Evolutionary conservation across 2,329 filamentous ascomycete genomes (phyloP), one percentile per base, ranked within the genome.

Genomic region (Fusarium armeniacum): DNA sequence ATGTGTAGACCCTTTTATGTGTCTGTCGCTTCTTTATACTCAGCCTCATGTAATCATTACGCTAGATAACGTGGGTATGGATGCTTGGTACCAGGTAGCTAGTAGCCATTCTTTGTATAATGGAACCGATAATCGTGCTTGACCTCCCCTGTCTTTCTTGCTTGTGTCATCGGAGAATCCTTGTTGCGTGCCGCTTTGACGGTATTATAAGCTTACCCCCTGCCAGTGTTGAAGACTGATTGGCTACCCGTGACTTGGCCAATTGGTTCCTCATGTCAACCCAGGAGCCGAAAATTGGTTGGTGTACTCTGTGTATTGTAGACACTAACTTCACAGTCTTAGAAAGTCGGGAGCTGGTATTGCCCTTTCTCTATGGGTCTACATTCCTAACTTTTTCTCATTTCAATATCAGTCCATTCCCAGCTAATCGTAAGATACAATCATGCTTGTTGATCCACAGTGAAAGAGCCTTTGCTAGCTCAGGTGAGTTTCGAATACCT

Each of bases 81-180:
- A 40, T 40, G 11, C n/a, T 40, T 40, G 1, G 40, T 16, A 43
- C 41, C 10, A 58, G 33, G 41, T 26, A 65, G 50, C 38, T 61
- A 53, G 26, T 50, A 53, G 58, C 33, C 59, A 30, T 45, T 61
- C 58, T n/a, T 70, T 70, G 35, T 28, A 35, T 43, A 58, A 68
- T 64, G 40, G 26, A 55, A 50, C 26, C 28, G 28, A 52, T 32
- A 62, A 36, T 36, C 32, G 32, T 50, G 16, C 30, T 20, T 24
- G 16, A 3, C 11, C 18, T 20, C 8, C 18, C 26, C 20, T 51
- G 33, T 28, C 22, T 20, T 13, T 16, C 26, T 18, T 38, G 22
- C 28, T 35, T 16, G 7, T 10, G 16, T 20, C 18, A 8, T 20
- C 36, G 33, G 33, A 52, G 36, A 52, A 52, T 52, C 2, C 24